Base-by-base conservation (phyloP, 208 protist genomes). In the Spongospora subterranea region DNA sequence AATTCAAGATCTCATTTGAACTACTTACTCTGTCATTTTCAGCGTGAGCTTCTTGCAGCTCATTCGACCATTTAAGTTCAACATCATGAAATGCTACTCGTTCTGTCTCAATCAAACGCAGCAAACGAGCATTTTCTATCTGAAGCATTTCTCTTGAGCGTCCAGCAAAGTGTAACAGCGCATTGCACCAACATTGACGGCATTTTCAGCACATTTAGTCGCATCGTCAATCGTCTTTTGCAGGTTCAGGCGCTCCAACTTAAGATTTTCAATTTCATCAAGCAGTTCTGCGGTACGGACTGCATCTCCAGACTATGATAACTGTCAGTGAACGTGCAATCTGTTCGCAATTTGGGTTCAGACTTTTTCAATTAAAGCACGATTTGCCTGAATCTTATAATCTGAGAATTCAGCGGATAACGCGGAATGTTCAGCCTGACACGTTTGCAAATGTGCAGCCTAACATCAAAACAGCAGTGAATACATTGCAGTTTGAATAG, bases 41-140 rank as follows among this genome's bases (percentile, higher is more conserved):
- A n/a, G 35, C 35, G 11, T 82, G 71, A 43, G 71, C 71, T 17
- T 6, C n/a, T 43, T 82, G 71, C n/a, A 82, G 71, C 40, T 82
- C 71, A 20, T 35, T 6, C n/a, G 71, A 82, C 71, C 71, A 82
- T 82, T 82, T 82, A 6, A 82, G 17, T 43, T 82, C 71, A 39
- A n/a, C 6, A 20, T 82, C 17, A n/a, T 82, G 71, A 13, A 82
- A 43, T n/a, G 71, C 6, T 35, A 45, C 11, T 20, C 71, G 71
- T 6, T 43, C n/a, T n/a, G 71, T 43, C 71, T 82, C 71, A 35
- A 82, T 43, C 35, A 82, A 6, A 82, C n/a, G 6, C 40, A 45
- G 71, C 71, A 82, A 43, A 6, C 71, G 6, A 20, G 6, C 11
- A n/a, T 40, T 82, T 43, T 82, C 71, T 43, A 43, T 24, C 50